Conservation (phyloP, 805 yeast species). For the Pichia scutulata region DNA sequence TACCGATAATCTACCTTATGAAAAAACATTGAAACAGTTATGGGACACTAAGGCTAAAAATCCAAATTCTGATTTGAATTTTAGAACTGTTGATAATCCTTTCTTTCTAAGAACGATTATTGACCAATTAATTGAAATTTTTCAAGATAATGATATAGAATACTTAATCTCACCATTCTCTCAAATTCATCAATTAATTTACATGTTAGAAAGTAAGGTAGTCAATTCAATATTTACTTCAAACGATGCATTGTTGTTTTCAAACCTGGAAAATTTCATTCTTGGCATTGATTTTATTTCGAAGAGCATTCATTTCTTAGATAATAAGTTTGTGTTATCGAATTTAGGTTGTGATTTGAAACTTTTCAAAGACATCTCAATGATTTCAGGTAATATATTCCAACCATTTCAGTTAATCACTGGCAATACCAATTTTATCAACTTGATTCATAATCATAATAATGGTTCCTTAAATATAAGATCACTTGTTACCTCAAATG, state of each 20-base stretch:
- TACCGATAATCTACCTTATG: slow-evolving; percentile 25
- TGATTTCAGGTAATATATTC: slow-evolving; percentile 70
- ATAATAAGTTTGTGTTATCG: slow-evolving; percentile 45
- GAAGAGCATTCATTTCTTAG: slow-evolving; percentile 61
- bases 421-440: not conserved
- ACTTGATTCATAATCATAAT: not conserved
- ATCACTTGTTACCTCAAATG: not conserved
- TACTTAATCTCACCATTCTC: slow-evolving; percentile 77
- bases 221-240: slow-evolving; percentile 81
- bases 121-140: slow-evolving; percentile 48
- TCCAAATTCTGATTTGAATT: not conserved
- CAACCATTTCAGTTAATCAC: slow-evolving; percentile 56
- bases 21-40: slow-evolving; percentile 37
- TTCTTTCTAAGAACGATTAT: slow-evolving; percentile 43
- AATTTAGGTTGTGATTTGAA: slow-evolving; percentile 56
- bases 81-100: slow-evolving; percentile 36
- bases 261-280: slow-evolving; percentile 59
- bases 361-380: slow-evolving; percentile 67
- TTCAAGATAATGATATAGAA: slow-evolving; percentile 49
- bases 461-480: not conserved
- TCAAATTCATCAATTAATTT: slow-evolving; percentile 73
- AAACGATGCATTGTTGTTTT: slow-evolving; percentile 62
- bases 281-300: slow-evolving; percentile 60
- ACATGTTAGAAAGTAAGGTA: slow-evolving; percentile 45
- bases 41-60: slow-evolving; percentile 30